phyloP scores from a whole-genome alignment of 2,329 filamentous ascomycete species.

The Colletotrichum sp. region DNA sequence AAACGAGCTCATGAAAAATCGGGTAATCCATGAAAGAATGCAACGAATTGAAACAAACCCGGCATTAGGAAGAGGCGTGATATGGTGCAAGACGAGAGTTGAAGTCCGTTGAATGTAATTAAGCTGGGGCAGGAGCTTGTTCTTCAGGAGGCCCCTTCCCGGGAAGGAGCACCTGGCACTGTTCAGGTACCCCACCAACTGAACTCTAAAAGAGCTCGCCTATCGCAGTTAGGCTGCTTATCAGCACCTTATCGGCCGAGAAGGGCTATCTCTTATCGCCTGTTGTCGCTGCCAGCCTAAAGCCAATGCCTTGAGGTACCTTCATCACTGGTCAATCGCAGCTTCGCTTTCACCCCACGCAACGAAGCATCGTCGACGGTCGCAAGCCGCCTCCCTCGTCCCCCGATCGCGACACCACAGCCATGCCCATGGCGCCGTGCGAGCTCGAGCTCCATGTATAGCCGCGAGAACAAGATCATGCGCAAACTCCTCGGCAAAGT shows the following conservation, averaged over 20 bases:
- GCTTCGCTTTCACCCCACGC: not conserved
- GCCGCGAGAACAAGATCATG: conserved; percentile 61
- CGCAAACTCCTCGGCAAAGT: conserved; percentile 65
- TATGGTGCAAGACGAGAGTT: not conserved
- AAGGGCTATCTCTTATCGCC: not conserved
- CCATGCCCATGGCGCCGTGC: conserved; percentile 36
- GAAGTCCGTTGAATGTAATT: not conserved
- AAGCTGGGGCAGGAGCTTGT: not conserved
- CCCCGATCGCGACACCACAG: not conserved
- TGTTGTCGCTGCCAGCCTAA: not conserved
- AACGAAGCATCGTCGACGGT: not conserved
- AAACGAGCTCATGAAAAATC: not conserved
- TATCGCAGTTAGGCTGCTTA: not conserved
- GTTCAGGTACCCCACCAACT: not conserved
- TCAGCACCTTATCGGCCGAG: not conserved
- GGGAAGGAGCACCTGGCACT: not conserved
- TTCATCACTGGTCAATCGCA: not conserved
- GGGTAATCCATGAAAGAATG: not conserved
- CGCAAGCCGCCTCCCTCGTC: not conserved
- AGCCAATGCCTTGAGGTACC: not conserved
- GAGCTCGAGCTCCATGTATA: conserved; percentile 49
- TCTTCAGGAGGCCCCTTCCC: not conserved
- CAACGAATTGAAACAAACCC: not conserved
- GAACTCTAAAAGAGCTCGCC: not conserved
- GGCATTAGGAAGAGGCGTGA: not conserved